A percentile compares a stretch with the other conserved stretches of the same genome.
These are phyloP conservation scores for Chlorella sp. DNA, from an alignment of 139 green algal species.

Conservation along the genomic window DNA sequence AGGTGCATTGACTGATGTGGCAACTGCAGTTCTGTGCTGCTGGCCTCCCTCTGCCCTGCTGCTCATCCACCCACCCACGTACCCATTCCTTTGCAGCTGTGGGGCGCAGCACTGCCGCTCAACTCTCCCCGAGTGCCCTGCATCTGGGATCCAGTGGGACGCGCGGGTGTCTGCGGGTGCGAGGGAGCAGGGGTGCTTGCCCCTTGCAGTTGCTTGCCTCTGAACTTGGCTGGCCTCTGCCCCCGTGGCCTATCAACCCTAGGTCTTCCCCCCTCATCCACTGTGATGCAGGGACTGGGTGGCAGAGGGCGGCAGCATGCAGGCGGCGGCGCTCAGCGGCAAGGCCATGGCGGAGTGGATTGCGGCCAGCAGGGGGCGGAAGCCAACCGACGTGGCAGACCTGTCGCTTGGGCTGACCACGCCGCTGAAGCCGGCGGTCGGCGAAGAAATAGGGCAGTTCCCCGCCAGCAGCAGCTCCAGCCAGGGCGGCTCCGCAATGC, in stretches of 20 bases:
- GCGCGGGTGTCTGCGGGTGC: constrained; percentile 67
- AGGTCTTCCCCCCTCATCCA: too few species aligned
- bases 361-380: constrained; percentile 24
- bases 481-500: neutral
- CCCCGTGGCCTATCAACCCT: too few species aligned
- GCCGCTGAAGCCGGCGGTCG: constrained; percentile 28
- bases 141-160: constrained; percentile 69
- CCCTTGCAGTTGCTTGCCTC: too few species aligned
- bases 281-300: constrained; percentile 72
- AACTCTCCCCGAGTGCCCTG: constrained; percentile 68
- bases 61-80: neutral
- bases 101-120: constrained; percentile 80
- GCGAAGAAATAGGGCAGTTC: constrained; percentile 58
- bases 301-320: constrained; percentile 55
- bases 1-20: too few species aligned
- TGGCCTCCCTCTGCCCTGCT: neutral
- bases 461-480: neutral
- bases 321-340: constrained; percentile 75
- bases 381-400: neutral
- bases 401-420: constrained; percentile 42
- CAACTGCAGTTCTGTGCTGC: neutral
- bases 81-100: constrained; percentile 52
- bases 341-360: constrained; percentile 64
- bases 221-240: too few species aligned
- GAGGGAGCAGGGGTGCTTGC: too few species aligned